Evolutionary conservation across 2,329 filamentous ascomycete genomes (phyloP).

Genomic region (Ceratocystis harringtonii): DNA sequence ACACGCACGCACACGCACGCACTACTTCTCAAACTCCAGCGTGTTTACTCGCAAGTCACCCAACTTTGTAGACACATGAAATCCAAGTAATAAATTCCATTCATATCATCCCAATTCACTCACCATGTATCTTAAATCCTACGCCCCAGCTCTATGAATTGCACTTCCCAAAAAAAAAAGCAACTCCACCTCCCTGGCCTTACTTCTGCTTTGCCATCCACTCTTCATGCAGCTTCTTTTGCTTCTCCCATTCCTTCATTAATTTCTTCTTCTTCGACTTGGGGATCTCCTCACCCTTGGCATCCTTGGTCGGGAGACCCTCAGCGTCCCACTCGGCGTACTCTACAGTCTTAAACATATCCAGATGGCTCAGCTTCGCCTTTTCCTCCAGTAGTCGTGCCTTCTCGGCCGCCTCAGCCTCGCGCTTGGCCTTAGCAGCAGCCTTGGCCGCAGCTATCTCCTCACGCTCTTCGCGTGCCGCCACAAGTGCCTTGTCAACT

Average conservation of each 20-base stretch:
- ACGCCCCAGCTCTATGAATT: not conserved
- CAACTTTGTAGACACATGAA: too few species aligned
- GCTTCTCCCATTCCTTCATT: conserved; percentile 76
- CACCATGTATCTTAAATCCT: too few species aligned
- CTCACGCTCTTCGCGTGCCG: conserved; percentile 43
- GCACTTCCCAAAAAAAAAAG: not conserved
- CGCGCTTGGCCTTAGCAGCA: conserved; percentile 35
- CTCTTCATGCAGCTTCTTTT: conserved; percentile 71
- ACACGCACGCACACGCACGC: too few species aligned
- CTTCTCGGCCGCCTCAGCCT: conserved; percentile 38
- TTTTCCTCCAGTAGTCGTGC: conserved; percentile 30
- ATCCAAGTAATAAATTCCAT: too few species aligned
- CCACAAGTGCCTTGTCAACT: conserved; percentile 40
- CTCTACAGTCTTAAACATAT: conserved; percentile 43
- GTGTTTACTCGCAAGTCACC: too few species aligned
- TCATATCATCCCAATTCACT: too few species aligned
- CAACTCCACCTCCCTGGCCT: not conserved
- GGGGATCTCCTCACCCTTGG: conserved; percentile 62
- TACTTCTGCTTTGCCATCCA: conserved; percentile 23
- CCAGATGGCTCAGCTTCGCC: conserved; percentile 38
- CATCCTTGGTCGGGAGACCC: conserved; percentile 63
- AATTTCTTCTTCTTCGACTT: conserved; percentile 72
- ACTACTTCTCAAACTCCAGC: too few species aligned
- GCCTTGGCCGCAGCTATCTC: conserved; percentile 41
- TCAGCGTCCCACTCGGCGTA: conserved; percentile 72